Base-by-base conservation (phyloP, 345 rosid species). In the Rhizophora apiculata region DNA sequence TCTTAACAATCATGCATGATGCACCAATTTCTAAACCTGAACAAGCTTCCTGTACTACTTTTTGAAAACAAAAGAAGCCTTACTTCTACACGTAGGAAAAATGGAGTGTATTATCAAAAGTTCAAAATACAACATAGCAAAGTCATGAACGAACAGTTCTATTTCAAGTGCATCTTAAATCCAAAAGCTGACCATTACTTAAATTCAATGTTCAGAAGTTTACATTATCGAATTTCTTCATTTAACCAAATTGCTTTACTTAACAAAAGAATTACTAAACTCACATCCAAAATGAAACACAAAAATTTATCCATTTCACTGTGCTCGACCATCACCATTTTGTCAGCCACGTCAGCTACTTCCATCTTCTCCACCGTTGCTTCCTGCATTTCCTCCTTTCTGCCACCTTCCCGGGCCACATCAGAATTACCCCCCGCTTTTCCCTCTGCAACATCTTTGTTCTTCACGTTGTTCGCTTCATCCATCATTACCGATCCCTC, bases 381-480 rank as follows among this genome's bases (percentile, higher is more conserved):
- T 56, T 70, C 82, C 60, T 73, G 83, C 26, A 16, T 69, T 27
- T 29, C 76, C 59, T 69, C 70, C 63, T 64, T 78, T 32, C 58
- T 59, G 52, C 62, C 80, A 27, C 3, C 26, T 57, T 80, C 78
- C 85, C 54, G 67, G 6, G 65, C 56, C 6, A 8, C 10, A 15
- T 15, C 48, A 49, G 49, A 10, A 46, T 24, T 31, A 3, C 11
- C 60, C 43, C 31, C 51, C 30, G 22, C 51, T 52, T 24, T 20
- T n/a, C 51, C 51, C 49, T 46, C 65, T 4, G 13, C 22, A 15
- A 32, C 24, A 26, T 30, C 48, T 20, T 10, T 59, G 64, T 18
- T 60, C 18, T 46, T 39, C 20, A n/a, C 3, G n/a, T n/a, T n/a
- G 13, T 69, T 30, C 6, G 10, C 29, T 55, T 27, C 60, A 55